Conservation (phyloP, 2,329 filamentous ascomycete species). For the Exophiala lecanii-corni region DNA sequence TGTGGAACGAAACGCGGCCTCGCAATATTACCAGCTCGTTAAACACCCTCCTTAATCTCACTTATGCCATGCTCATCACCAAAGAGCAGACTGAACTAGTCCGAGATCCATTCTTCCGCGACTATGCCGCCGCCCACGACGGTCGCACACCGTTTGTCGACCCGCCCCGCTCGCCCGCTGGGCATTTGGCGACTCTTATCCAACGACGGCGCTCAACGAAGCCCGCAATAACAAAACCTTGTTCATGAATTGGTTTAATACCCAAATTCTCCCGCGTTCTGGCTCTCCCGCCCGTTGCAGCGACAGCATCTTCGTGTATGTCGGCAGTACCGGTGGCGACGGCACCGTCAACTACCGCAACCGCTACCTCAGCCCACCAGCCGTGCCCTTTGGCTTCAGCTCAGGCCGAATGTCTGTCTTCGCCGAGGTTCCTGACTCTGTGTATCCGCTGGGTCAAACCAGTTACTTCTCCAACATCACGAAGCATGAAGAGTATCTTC, state of each 20-base stretch:
- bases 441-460: conserved; percentile 2
- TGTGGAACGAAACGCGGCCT: conserved; percentile 17
- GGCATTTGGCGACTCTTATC: conserved; percentile 17
- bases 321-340: conserved; percentile 5
- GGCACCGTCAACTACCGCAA: background rate
- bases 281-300: conserved; percentile 28
- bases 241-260: conserved; percentile 34
- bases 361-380: conserved; percentile 6
- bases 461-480: conserved; percentile 38
- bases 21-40: background rate
- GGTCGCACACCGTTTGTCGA: conserved; percentile 30
- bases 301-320: conserved; percentile 30
- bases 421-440: background rate
- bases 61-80: conserved; percentile 25
- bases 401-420: background rate
- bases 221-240: conserved; percentile 32
- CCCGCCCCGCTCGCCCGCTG: conserved; percentile 25
- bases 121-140: conserved; percentile 25
- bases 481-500: conserved; percentile 47
- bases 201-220: conserved; percentile 18
- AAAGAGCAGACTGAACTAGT: conserved; percentile 12
- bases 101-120: conserved; percentile 24
- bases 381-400: conserved; percentile 2
- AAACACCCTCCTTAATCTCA: conserved; percentile 17
- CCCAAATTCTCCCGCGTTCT: conserved; percentile 22